Evolutionary conservation across 2,329 filamentous ascomycete species (phyloP), one percentile per base, ranked within the genome.

Genomic region (Colletotrichum caudatum): DNA sequence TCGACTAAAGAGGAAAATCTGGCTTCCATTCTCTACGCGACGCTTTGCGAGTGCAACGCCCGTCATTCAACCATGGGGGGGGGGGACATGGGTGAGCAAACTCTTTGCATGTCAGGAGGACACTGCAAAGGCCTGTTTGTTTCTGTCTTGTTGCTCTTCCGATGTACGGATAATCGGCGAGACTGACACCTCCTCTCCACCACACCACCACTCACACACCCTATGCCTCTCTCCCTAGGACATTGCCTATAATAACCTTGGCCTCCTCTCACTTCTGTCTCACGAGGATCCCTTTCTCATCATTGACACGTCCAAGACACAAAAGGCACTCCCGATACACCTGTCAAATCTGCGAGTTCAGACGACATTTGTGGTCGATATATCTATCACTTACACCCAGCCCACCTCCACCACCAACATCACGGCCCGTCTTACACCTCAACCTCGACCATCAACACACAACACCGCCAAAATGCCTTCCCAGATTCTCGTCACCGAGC

Each of bases 401-500:
- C 50, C 64, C 56, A 48, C 39, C 26, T n/a, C 44, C 63, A 29
- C 53, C n/a, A 12, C 9, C 20, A n/a, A 18, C 44, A 12, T n/a
- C 20, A 5, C 46, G 9, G 3, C 20, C 20, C 18, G 18, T 20
- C 20, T 48, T 37, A 35, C 37, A 44, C 20, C 61, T 57, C 26
- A 33, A 64, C 46, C 57, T 44, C 51, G 53, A n/a, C 35, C n/a
- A 41, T 59, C 20, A 53, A 8, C 33, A n/a, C 44, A 41, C 58
- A 50, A 44, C 20, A 18, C 20, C 20, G 23, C 44, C 75, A 79
- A 79, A 60, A 86, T 85, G 82, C 75, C 81, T 71, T 76, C 77
- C 75, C 83, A 81, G 80, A 84, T 82, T 72, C 83, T 83, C 73
- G 79, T 86, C 81, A 83, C 82, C 64, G 84, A 86, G 79, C 84